Evolutionary conservation across 2,329 filamentous ascomycete genomes (phyloP).

Genomic region (Fusarium bactridioides): DNA sequence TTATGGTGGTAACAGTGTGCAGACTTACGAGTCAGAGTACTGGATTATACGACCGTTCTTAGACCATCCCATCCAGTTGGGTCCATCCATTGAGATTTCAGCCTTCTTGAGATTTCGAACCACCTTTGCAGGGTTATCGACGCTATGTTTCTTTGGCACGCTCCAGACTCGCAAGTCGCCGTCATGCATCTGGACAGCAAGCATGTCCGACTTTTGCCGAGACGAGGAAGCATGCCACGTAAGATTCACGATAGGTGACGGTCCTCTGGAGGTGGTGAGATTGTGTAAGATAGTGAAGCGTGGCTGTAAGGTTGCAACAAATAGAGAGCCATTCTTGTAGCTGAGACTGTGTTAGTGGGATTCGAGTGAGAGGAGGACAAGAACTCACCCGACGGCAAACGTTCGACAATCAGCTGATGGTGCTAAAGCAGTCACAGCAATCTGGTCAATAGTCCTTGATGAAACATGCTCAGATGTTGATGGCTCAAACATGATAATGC

Average conservation of each 20-base stretch:
- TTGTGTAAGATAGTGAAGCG: conserved; percentile 95
- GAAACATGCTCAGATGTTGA: conserved; percentile 92
- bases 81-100: conserved; percentile 75
- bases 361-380: not conserved
- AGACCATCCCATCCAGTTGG: conserved; percentile 98
- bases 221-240: conserved; percentile 97
- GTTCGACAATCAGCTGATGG: conserved; percentile 90
- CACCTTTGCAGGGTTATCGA: conserved; percentile 81
- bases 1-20: conserved; percentile 27
- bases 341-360: conserved; percentile 55
- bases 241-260: conserved; percentile 86
- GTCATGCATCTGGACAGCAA: conserved; percentile 90
- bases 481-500: conserved; percentile 93
- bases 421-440: conserved; percentile 92
- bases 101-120: conserved; percentile 85
- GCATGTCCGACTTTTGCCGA: conserved; percentile 96
- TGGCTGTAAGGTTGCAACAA: conserved; percentile 88
- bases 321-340: conserved; percentile 92
- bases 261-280: conserved; percentile 81
- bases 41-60: conserved; percentile 97
- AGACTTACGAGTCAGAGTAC: conserved; percentile 83
- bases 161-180: conserved; percentile 97
- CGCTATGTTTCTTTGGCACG: conserved; percentile 79
- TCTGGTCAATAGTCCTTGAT: conserved; percentile 86
- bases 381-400: conserved; percentile 87